Evolutionary conservation across 2,329 filamentous ascomycete genomes (phyloP).

Genomic region (Arthrobotrys sinensis): DNA sequence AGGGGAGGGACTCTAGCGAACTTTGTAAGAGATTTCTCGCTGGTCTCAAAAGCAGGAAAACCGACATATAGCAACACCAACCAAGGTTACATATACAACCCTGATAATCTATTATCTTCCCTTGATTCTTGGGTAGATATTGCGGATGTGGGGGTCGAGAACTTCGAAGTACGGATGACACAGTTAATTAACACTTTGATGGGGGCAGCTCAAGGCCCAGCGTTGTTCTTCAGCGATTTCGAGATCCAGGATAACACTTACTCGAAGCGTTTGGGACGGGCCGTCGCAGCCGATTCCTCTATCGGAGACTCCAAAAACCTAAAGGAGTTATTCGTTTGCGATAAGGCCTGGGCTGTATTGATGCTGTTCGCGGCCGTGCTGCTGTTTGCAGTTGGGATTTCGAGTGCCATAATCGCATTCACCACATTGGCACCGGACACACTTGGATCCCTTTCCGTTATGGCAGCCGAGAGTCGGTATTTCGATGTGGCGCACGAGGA

Average conservation of each 20-base stretch:
- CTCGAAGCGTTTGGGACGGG: background rate
- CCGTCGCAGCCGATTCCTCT: background rate
- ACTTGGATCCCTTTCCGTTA: constrained; percentile 5
- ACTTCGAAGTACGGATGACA: constrained; percentile 4
- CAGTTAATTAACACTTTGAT: constrained; percentile 22
- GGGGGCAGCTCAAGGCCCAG: constrained; percentile 8
- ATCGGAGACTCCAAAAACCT: background rate
- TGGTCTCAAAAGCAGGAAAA: constrained; percentile 12
- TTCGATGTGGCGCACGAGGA: constrained; percentile 1
- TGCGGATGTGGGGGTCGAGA: background rate
- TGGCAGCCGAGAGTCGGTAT: constrained; percentile 2
- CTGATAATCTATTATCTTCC: background rate
- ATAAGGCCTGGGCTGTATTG: background rate
- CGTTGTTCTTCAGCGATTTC: background rate
- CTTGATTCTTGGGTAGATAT: background rate
- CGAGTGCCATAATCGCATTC: background rate
- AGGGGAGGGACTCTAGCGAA: background rate
- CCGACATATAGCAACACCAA: constrained; percentile 6
- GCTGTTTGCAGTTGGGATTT: background rate
- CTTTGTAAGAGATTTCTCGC: constrained; percentile 6
- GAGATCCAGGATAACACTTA: background rate
- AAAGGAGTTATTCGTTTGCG: constrained; percentile 11
- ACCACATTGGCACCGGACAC: constrained; percentile 1
- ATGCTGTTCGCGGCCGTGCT: background rate
- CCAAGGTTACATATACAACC: constrained; percentile 21